phyloP scores from a whole-genome alignment of 2,329 filamentous ascomycete genomes.

The Didymella segeticola region DNA sequence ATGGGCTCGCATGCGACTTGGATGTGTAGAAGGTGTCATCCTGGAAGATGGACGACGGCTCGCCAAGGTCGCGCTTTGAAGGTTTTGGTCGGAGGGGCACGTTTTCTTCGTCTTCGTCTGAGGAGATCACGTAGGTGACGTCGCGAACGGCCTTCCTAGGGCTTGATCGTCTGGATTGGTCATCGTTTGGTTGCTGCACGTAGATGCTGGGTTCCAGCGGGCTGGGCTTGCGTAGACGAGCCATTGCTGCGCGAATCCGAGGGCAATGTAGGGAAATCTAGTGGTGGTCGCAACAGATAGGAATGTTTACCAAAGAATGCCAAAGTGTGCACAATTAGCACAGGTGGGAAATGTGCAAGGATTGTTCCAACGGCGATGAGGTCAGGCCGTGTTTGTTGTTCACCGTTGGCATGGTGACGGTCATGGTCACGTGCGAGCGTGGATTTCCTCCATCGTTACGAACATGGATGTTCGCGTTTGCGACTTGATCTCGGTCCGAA shows the following conservation, averaged over 20 bases:
- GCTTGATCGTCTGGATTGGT: constrained; percentile 32
- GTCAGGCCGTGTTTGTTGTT: constrained; percentile 13
- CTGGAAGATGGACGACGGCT: constrained; percentile 28
- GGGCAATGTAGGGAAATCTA: background rate
- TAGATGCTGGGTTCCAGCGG: constrained; percentile 30
- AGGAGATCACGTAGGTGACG: constrained; percentile 29
- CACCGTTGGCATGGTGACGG: constrained; percentile 6
- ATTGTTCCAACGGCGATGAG: constrained; percentile 15
- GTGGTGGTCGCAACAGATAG: background rate
- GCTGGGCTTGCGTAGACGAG: constrained; percentile 44
- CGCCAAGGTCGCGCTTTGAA: constrained; percentile 33
- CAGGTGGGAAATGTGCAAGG: background rate
- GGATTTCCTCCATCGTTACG: background rate
- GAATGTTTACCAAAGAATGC: background rate
- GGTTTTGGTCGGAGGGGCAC: constrained; percentile 35
- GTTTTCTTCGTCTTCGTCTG: constrained; percentile 35
- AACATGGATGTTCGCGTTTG: background rate
- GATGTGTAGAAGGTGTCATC: constrained; percentile 34
- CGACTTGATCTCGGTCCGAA: background rate
- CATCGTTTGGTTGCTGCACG: constrained; percentile 24
- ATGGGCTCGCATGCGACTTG: constrained; percentile 20
- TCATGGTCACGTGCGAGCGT: constrained; percentile 3
- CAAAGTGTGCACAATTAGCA: background rate
- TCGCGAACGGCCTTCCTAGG: constrained; percentile 37
- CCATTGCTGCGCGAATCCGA: constrained; percentile 29